phyloP scores from a whole-genome alignment of 345 rosid species.

The Microcos paniculata region DNA sequence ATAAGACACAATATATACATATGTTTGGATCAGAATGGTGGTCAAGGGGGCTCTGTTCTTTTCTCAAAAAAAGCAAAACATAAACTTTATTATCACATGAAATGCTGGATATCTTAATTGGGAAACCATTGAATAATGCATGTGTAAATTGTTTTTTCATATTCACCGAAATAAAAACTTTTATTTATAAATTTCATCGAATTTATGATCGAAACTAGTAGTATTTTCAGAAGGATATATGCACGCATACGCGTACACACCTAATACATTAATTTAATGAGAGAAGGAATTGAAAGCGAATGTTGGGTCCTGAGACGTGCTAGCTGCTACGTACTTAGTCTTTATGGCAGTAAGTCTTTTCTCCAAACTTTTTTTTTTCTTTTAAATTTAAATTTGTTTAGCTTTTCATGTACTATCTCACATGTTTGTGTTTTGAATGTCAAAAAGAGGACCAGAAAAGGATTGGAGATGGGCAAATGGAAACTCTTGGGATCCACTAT shows the following conservation, averaged over 20 bases:
- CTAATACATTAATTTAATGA: no score
- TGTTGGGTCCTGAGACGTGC: neutral
- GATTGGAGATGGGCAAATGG: neutral
- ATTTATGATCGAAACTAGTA: neutral
- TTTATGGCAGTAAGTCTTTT: neutral
- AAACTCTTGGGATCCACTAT: neutral
- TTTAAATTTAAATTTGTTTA: neutral
- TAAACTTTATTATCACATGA: neutral
- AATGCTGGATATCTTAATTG: neutral
- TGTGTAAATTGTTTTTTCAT: no score
- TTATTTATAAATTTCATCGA: neutral
- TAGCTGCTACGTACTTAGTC: neutral
- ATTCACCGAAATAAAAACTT: neutral
- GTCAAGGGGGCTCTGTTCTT: neutral
- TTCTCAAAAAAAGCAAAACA: neutral
- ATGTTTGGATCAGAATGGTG: neutral
- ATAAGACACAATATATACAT: no score
- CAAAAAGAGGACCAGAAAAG: neutral
- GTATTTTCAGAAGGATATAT: no score
- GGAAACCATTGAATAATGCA: neutral
- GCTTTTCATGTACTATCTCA: neutral
- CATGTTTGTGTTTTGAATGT: neutral
- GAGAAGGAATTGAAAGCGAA: neutral
- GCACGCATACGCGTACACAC: no score
- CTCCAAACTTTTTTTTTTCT: no score